Base-by-base conservation (phyloP, 2,329 filamentous ascomycete genomes). In the Stachybotrys chlorohalonatus region DNA sequence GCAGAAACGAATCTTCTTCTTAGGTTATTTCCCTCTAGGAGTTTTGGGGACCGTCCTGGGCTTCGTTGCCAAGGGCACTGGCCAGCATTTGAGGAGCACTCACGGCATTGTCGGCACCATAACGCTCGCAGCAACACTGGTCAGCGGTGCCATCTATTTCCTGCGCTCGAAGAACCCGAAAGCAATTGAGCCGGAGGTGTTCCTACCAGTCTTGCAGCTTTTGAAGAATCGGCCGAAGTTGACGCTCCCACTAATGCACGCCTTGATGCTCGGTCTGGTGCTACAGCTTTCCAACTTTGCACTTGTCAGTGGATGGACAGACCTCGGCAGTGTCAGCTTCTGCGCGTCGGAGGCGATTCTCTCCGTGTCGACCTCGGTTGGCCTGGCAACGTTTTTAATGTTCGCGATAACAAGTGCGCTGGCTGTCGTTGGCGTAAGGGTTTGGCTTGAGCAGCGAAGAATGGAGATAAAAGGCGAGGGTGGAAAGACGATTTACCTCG, bases 1-100 rank as follows among this genome's bases (percentile, higher is more conserved):
- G 49, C 49, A 51, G 31, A 51, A 51, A n/a, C 49, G 49, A 8
- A 31, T 51, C 16, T 51, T 51, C 49, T 51, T 51, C 31, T 36
- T 51, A 6, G 32, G 31, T 8, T 51, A 51, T 16, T n/a, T 51
- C 30, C 49, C 49, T 51, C 31, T 31, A 3, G 49, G 24, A 6
- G 16, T 36, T 31, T 17, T 36, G n/a, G 49, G 49, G 4, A 51
- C 32, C 16, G 31, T 51, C 30, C 24, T 51, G 17, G 49, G 49
- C 31, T 32, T 51, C n/a, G 49, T 51, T 7, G 49, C 9, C n/a
- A 31, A 51, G 31, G 49, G 49, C 31, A 51, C 31, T 32, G n/a
- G 24, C 15, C 49, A 36, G 11, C 49, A 51, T 11, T 30, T 51
- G 24, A 17, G 49, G 6, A 36, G 31, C 31, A 36, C 11, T 32